Evolutionary conservation across 169 alveolate genomes (phyloP).

Genomic region (Plasmodium inui): DNA sequence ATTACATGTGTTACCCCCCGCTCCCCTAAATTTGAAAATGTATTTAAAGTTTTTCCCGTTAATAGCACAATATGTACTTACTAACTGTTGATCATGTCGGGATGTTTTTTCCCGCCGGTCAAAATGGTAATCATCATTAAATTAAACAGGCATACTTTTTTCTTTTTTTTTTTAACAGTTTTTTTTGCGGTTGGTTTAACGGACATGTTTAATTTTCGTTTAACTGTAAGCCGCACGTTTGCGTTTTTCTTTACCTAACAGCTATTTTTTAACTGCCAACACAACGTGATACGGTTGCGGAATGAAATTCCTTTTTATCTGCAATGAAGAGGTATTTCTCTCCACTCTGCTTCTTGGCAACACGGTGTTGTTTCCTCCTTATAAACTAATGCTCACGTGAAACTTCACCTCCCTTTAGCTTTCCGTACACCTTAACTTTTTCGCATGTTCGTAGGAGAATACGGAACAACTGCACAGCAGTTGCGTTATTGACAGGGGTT

Average conservation of each 20-base stretch:
- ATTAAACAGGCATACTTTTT: neutral
- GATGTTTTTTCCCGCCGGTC: neutral
- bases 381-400: neutral
- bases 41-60: neutral
- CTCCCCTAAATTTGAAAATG: neutral
- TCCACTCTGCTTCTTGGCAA: neutral
- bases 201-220: neutral
- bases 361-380: neutral
- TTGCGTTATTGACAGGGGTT: neutral
- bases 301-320: slow-evolving; percentile 1
- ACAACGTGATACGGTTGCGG: neutral
- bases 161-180: neutral
- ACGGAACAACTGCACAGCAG: neutral
- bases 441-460: neutral
- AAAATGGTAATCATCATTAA: neutral
- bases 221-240: neutral
- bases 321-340: neutral
- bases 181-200: neutral
- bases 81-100: neutral
- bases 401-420: neutral
- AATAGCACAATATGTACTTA: neutral
- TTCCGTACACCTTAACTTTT: neutral
- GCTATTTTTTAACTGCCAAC: neutral
- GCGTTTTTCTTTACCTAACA: neutral
- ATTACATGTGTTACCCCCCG: neutral